Evolutionary conservation across 331 rosid genomes (phyloP).

Genomic region (Quercus lobata): DNA sequence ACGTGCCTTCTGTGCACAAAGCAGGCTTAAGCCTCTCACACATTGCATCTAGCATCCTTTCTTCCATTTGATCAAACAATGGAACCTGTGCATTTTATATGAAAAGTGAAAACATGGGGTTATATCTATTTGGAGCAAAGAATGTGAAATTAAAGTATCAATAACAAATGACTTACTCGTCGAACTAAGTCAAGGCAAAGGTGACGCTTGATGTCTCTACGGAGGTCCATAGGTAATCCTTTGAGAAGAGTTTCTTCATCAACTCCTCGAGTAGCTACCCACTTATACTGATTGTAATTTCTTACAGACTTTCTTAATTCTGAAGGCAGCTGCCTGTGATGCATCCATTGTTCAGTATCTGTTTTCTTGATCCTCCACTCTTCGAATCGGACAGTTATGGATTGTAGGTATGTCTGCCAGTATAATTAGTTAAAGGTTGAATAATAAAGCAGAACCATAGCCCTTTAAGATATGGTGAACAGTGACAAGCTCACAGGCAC

Average conservation of each 20-base stretch:
- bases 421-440: not conserved
- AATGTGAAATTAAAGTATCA: not conserved
- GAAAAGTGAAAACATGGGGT: not conserved
- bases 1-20: constrained; percentile 70
- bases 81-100: constrained; percentile 56
- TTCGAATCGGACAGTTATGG: constrained; percentile 75
- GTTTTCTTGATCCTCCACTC: constrained; percentile 93
- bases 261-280: constrained; percentile 88
- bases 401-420: constrained; percentile 75
- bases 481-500: no score
- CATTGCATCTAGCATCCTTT: constrained; percentile 85
- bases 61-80: constrained; percentile 86
- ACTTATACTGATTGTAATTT: constrained; percentile 79
- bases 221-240: constrained; percentile 73
- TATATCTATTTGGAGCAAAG: not conserved
- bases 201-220: constrained; percentile 87
- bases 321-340: constrained; percentile 72
- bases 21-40: constrained; percentile 89
- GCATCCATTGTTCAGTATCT: constrained; percentile 93
- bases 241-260: constrained; percentile 75
- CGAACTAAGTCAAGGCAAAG: constrained; percentile 90
- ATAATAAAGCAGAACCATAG: no score
- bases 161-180: constrained; percentile 49
- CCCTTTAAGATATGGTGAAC: no score
- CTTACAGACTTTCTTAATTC: constrained; percentile 66